Evolutionary conservation across 257 asterid genomes (phyloP).

Genomic region (Misopates orontium): DNA sequence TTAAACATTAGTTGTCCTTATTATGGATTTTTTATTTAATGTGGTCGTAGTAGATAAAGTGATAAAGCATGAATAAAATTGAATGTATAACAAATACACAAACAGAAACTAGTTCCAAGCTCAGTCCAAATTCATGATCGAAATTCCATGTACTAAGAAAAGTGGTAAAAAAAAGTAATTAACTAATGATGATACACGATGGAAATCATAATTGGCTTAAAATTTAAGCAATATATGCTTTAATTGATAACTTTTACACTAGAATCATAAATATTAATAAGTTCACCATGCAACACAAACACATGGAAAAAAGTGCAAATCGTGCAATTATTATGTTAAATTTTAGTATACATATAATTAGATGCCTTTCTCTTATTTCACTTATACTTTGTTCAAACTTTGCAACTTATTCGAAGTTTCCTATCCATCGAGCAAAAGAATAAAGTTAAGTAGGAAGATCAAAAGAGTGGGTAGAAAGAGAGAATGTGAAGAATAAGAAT

Average conservation of each 20-base stretch:
- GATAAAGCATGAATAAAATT: too few relatives aligned
- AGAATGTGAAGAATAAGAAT: conserved; percentile 1
- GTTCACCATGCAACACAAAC: not conserved
- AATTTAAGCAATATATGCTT: not conserved
- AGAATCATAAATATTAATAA: not conserved
- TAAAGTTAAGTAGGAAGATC: not conserved
- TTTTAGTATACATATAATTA: not conserved
- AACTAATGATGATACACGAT: too few relatives aligned
- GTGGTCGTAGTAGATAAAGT: too few relatives aligned
- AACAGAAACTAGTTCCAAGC: too few relatives aligned
- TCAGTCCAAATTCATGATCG: too few relatives aligned
- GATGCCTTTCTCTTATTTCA: conserved; percentile 1
- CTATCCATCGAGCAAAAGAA: not conserved
- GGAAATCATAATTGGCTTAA: too few relatives aligned
- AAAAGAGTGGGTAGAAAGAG: not conserved
- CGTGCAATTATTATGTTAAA: not conserved
- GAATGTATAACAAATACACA: too few relatives aligned
- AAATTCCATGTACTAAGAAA: too few relatives aligned
- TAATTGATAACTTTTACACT: not conserved
- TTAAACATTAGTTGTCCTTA: too few relatives aligned
- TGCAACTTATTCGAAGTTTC: not conserved
- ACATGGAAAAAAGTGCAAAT: not conserved
- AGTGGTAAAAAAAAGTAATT: too few relatives aligned
- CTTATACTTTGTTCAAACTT: conserved; percentile 1
- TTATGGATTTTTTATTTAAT: too few relatives aligned